Evolutionary conservation across 352 stramenopile species (phyloP).

Genomic region (Pythium dissotocum): DNA sequence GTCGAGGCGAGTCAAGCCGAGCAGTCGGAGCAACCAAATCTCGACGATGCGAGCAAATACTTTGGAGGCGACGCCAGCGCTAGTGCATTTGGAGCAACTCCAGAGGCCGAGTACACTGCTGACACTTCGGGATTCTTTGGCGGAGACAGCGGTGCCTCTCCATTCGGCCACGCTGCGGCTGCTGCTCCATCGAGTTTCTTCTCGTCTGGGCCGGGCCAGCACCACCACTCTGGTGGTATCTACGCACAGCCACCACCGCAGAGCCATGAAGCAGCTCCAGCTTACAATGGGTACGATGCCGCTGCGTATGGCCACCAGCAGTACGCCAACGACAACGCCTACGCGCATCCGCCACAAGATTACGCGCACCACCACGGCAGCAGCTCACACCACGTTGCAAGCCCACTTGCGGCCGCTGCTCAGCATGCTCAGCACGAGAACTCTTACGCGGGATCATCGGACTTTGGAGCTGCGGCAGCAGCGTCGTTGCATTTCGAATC

Average conservation of each 20-base stretch:
- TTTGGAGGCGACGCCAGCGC: neutral
- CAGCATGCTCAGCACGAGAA: neutral
- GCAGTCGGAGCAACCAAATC: neutral
- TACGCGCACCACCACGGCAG: conserved; percentile 1
- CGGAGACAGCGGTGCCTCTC: conserved; percentile 13
- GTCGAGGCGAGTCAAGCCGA: neutral
- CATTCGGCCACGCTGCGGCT: conserved; percentile 5
- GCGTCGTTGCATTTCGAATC: conserved; percentile 10
- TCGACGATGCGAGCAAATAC: neutral
- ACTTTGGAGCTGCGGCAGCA: neutral
- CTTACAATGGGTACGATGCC: conserved; percentile 9
- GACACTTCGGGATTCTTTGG: conserved; percentile 38
- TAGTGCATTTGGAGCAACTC: neutral
- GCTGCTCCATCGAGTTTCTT: conserved; percentile 42
- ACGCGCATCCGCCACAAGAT: neutral
- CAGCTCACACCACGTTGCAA: neutral
- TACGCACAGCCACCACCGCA: conserved; percentile 21
- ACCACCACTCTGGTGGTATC: conserved; percentile 25
- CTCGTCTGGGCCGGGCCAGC: conserved; percentile 31
- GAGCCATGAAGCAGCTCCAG: neutral
- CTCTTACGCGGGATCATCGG: neutral
- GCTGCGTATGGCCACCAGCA: conserved; percentile 9
- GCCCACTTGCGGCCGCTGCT: neutral
- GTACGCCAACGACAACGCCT: conserved; percentile 8
- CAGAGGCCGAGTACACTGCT: conserved; percentile 15